Percentiles rank a stretch among this genome's conserved stretches.
Conservation (phyloP, 2,329 filamentous ascomycete genomes). For the Alternaria sp. region DNA sequence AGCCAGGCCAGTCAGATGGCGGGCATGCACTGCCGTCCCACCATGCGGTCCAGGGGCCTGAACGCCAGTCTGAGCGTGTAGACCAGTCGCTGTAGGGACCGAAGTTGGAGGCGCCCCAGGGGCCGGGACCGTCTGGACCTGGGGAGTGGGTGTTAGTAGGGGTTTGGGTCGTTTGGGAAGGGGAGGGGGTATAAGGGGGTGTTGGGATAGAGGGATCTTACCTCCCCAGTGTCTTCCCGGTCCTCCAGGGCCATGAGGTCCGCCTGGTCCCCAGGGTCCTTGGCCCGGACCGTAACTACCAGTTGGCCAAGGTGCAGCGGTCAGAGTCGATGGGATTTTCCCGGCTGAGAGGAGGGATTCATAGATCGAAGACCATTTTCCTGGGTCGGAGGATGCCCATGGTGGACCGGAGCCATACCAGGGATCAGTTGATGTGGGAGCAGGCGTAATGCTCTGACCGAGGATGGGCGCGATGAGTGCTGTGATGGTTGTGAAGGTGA, state of each 20-base stretch:
- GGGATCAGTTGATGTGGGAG: conserved; percentile 11
- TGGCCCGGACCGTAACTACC: conserved; percentile 28
- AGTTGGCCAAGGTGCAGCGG: conserved; percentile 31
- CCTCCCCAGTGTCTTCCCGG: conserved; percentile 28
- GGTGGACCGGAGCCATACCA: conserved; percentile 16
- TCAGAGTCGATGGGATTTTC: conserved; percentile 35
- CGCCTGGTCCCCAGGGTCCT: conserved; percentile 23
- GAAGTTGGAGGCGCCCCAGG: conserved; percentile 34
- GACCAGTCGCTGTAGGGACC: conserved; percentile 41
- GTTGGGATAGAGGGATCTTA: conserved; percentile 4
- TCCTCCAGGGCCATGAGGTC: conserved; percentile 4
- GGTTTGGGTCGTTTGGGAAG: not conserved
- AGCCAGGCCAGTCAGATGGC: conserved; percentile 45
- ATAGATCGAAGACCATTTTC: conserved; percentile 35
- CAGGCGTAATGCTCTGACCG: conserved; percentile 15
- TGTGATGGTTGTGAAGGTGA: conserved; percentile 7
- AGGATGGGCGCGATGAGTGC: conserved; percentile 9
- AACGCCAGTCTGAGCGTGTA: conserved; percentile 35
- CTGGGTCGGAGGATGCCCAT: conserved; percentile 29
- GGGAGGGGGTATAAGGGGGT: too few species aligned
- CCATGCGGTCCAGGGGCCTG: conserved; percentile 45
- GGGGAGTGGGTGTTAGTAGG: not conserved
- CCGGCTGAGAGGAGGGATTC: conserved; percentile 32
- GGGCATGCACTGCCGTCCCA: conserved; percentile 44
- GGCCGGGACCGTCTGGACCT: conserved; percentile 30